Evolutionary conservation across 129 eudicot species (phyloP).

Genomic region (Saposhnikovia divaricata): DNA sequence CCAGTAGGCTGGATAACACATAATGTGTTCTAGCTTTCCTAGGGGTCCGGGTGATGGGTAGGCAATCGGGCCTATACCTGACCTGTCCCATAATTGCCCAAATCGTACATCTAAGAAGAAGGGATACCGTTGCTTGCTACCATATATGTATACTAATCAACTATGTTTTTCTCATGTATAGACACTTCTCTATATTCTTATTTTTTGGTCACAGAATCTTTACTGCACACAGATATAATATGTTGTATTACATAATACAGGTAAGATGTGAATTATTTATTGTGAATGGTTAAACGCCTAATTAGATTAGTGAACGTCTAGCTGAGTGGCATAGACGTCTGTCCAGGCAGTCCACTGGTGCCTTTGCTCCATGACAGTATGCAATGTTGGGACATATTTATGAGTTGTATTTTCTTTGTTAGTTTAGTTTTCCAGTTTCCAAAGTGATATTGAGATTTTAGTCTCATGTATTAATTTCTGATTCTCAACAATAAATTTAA

Average conservation of each 20-base stretch:
- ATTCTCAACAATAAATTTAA: not conserved
- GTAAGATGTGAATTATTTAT: not conserved
- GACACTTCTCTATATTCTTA: too few relatives aligned
- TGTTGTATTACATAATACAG: too few relatives aligned
- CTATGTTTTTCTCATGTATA: too few relatives aligned
- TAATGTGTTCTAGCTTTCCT: not conserved
- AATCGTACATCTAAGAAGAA: too few relatives aligned
- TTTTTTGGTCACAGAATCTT: not conserved
- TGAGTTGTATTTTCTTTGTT: too few relatives aligned
- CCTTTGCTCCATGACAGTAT: not conserved
- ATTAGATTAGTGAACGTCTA: not conserved
- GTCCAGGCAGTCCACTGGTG: not conserved
- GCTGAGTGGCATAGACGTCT: not conserved
- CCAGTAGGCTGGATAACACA: not conserved
- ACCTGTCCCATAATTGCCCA: not conserved
- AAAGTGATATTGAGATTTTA: not conserved
- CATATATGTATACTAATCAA: too few relatives aligned
- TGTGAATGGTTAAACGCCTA: not conserved
- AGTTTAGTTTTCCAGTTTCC: not conserved
- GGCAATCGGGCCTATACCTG: not conserved
- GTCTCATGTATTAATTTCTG: not conserved
- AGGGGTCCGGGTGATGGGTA: not conserved
- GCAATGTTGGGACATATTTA: not conserved
- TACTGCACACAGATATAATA: not conserved
- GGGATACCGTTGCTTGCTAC: too few relatives aligned